Base-by-base conservation (phyloP, 2,329 filamentous ascomycete species). In the Pyrenophora graminea region DNA sequence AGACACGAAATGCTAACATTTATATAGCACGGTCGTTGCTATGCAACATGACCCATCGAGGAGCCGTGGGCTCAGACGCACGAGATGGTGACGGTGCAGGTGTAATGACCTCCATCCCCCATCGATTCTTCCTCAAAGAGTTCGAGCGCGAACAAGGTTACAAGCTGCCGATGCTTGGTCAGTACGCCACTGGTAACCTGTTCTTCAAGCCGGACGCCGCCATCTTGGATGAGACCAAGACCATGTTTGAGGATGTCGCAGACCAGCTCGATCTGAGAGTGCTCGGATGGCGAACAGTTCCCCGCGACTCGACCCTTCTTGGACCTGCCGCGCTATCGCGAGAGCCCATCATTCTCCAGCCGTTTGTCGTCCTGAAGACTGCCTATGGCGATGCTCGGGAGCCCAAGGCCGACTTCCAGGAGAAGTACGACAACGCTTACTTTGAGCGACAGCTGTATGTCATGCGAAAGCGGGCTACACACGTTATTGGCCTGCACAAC, bases 1-100 rank as follows among this genome's bases (percentile, higher is more conserved):
- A 17, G 17, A 30, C 23, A 40, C 21, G 10, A 2, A 38, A 45
- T 77, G 63, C 80, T 72, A 52, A 57, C 36, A 40, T 10, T 32
- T 59, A 27, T 54, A 38, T 66, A 94, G 90, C 92, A 63, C 89
- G 90, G 62, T 96, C 92, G 77, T 82, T 99, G 56, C 86, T 99
- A 59, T 99, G 94, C 83, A 97, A 99, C 84, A 99, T 99, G 94
- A 97, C 94, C 82, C 94, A 99, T 82, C 89, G 94, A 75, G 94
- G 94, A 82, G 94, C 94, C 59, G 93, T 97, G 67, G 94, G 94
- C 66, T 97, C 94, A 55, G 94, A 99, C 81, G 91, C 91, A 71
- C 89, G 94, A 81, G 94, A 99, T 74, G 94, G 94, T 74, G 94
- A 99, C 74, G 94, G 94, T 75, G 94, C 94, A 68, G 94, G 94